These are phyloP conservation scores for Pythium apleroticum DNA, from an alignment of 352 stramenopile species.

Conservation along the genomic window DNA sequence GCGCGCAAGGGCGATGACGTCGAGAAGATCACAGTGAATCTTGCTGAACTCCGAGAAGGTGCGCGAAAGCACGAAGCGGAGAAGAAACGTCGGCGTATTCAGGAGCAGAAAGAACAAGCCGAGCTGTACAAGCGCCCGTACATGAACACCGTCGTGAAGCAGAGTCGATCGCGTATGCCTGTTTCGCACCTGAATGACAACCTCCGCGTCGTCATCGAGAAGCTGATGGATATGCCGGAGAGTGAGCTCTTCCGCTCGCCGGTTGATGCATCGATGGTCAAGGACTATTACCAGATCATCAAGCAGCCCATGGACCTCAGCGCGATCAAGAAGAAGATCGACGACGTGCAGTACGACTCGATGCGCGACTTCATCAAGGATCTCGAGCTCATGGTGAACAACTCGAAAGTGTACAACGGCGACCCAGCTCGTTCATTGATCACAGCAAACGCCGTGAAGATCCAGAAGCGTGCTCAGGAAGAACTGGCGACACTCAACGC, in stretches of 20 bases:
- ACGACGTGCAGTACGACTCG: conserved; percentile 68
- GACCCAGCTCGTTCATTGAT: conserved; percentile 67
- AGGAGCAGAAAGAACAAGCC: conserved; percentile 71
- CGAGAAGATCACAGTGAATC: conserved; percentile 74
- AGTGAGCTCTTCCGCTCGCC: conserved; percentile 72
- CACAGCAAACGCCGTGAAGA: conserved; percentile 73
- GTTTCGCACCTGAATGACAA: conserved; percentile 71
- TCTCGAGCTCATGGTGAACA: conserved; percentile 84
- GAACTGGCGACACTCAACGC: conserved; percentile 65
- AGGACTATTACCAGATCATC: conserved; percentile 83
- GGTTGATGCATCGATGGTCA: conserved; percentile 60
- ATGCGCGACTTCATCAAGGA: conserved; percentile 88
- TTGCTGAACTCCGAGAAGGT: conserved; percentile 72
- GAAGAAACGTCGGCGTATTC: conserved; percentile 80
- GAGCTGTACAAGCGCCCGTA: conserved; percentile 85
- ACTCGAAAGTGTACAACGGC: conserved; percentile 83
- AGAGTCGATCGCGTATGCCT: conserved; percentile 74
- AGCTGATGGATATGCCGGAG: conserved; percentile 73
- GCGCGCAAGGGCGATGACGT: conserved; percentile 42
- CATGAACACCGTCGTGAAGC: conserved; percentile 66
- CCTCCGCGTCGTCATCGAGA: conserved; percentile 60
- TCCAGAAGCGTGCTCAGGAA: conserved; percentile 75
- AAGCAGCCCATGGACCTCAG: conserved; percentile 86
- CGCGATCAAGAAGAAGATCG: conserved; percentile 66
- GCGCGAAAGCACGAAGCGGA: conserved; percentile 71